phyloP scores from a whole-genome alignment of 139 green algal genomes.

The Chlamydomonas sp. region DNA sequence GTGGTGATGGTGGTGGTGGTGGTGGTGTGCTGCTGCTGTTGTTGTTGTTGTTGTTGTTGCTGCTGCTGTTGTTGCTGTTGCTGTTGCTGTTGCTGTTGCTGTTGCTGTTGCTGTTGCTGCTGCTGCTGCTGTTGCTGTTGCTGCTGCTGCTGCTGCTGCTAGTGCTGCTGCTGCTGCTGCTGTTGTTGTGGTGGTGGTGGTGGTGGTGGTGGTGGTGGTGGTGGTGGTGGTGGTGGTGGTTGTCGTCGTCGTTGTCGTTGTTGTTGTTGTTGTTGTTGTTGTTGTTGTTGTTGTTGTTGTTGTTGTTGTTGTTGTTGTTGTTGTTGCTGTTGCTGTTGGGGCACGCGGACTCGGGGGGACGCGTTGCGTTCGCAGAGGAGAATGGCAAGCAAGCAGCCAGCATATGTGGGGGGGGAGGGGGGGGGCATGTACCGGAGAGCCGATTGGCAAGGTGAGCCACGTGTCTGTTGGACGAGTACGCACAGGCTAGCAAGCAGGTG shows the following conservation, averaged over 20 bases:
- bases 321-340: not conserved
- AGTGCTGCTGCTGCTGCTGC: too few relatives aligned
- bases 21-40: not conserved
- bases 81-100: not conserved
- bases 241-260: not conserved
- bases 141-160: not conserved
- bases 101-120: not conserved
- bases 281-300: not conserved
- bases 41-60: not conserved
- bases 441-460: too few relatives aligned
- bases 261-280: not conserved
- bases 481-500: too few relatives aligned
- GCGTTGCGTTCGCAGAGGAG: too few relatives aligned
- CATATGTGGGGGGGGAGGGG: too few relatives aligned
- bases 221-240: not conserved
- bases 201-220: not conserved
- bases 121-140: not conserved
- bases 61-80: not conserved
- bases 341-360: too few relatives aligned
- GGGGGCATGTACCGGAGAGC: too few relatives aligned
- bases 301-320: not conserved
- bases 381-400: too few relatives aligned
- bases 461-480: too few relatives aligned
- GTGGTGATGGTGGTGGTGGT: not conserved
- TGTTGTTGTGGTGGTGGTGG: not conserved